phyloP scores from a whole-genome alignment of 2,329 filamentous ascomycete species.

The Mycogone perniciosa region DNA sequence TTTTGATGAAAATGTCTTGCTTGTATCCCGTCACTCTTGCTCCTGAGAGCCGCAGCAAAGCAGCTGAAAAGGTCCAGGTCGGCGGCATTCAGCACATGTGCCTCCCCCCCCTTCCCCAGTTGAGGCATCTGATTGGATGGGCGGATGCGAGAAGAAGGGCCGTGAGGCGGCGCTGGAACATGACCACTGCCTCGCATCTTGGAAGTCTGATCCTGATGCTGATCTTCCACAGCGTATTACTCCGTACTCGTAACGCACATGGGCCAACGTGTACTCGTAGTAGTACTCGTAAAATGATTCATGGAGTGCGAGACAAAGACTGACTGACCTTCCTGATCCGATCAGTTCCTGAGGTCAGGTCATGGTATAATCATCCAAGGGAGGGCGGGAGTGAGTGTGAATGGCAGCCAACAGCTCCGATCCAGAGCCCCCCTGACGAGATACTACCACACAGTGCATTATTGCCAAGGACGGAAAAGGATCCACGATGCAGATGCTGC shows the following conservation, averaged over 20 bases:
- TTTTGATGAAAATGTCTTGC: too few species aligned
- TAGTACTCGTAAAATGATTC: too few species aligned
- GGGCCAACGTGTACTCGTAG: neutral
- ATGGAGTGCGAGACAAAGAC: neutral
- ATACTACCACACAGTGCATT: too few species aligned
- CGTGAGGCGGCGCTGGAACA: neutral
- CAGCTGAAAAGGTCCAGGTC: neutral
- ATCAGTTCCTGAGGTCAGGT: too few species aligned
- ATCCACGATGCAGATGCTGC: too few species aligned
- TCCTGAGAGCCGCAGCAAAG: neutral
- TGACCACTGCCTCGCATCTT: neutral
- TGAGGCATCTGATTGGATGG: neutral
- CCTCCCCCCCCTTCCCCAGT: neutral
- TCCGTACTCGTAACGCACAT: neutral
- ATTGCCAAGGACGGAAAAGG: too few species aligned
- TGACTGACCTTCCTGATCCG: too few species aligned
- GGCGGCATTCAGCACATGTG: neutral
- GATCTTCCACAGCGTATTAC: neutral
- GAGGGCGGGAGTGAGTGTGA: too few species aligned
- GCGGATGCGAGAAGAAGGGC: neutral
- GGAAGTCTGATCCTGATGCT: neutral
- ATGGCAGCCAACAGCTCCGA: too few species aligned
- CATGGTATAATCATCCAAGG: too few species aligned
- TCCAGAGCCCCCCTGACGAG: too few species aligned
- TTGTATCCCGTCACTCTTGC: too few species aligned